These are phyloP conservation scores for Clathrospora elynae DNA, from an alignment of 2,329 filamentous ascomycete genomes.

Conservation along the genomic window DNA sequence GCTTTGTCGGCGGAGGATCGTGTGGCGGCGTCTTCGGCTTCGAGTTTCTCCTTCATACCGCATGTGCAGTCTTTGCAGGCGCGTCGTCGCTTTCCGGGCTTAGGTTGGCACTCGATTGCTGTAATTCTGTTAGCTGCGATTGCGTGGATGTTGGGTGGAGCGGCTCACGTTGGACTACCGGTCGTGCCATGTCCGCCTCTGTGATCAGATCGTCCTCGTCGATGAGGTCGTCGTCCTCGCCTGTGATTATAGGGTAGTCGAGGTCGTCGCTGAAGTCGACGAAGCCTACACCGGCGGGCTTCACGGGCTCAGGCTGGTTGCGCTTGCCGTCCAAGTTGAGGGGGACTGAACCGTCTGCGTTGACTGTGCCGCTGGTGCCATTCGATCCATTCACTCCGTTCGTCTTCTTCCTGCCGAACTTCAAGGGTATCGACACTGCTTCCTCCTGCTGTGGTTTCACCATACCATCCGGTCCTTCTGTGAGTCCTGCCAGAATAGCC, in stretches of 20 bases:
- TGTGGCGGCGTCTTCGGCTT: constrained; percentile 78
- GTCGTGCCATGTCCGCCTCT: constrained; percentile 79
- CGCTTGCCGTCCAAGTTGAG: constrained; percentile 51
- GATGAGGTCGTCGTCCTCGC: constrained; percentile 80
- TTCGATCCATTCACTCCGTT: constrained; percentile 32
- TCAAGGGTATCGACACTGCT: constrained; percentile 64
- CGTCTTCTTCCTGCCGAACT: constrained; percentile 68
- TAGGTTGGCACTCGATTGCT: constrained; percentile 87
- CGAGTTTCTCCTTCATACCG: constrained; percentile 82
- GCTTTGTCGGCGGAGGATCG: constrained; percentile 67
- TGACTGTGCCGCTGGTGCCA: constrained; percentile 30
- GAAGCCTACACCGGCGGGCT: constrained; percentile 45
- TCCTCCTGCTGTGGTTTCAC: constrained; percentile 70
- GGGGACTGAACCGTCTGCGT: constrained; percentile 47
- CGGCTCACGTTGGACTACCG: constrained; percentile 78
- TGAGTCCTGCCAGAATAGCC: constrained; percentile 80
- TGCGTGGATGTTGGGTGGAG: constrained; percentile 7
- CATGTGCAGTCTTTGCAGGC: constrained; percentile 99
- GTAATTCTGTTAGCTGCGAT: constrained; percentile 13
- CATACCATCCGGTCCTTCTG: constrained; percentile 68
- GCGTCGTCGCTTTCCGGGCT: constrained; percentile 83
- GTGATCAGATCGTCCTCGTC: constrained; percentile 88
- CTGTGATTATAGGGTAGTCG: constrained; percentile 56
- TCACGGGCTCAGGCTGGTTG: constrained; percentile 48
- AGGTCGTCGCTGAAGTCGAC: constrained; percentile 71